Percentiles rank a stretch among this genome's conserved stretches.
These are phyloP conservation scores for Sclerotinia spermophila DNA, from an alignment of 2,329 filamentous ascomycete species.

Conservation along the genomic window DNA sequence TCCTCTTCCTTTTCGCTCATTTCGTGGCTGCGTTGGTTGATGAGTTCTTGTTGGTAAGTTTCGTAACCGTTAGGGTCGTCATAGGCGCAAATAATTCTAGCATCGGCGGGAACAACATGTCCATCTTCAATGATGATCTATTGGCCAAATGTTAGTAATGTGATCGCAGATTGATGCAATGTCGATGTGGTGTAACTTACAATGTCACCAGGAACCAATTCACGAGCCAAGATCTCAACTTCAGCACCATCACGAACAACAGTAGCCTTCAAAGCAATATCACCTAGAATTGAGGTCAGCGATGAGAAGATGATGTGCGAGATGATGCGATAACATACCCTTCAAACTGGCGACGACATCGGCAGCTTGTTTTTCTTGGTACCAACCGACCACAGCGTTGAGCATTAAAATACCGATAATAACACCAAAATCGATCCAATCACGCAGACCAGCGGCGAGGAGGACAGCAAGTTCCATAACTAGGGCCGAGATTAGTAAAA, in stretches of 20 bases:
- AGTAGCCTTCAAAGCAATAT: constrained; percentile 70
- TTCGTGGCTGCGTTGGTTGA: constrained; percentile 56
- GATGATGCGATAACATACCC: constrained; percentile 25
- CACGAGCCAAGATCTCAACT: constrained; percentile 67
- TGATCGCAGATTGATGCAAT: not conserved
- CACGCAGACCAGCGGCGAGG: constrained; percentile 68
- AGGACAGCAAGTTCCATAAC: constrained; percentile 76
- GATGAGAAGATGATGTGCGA: not conserved
- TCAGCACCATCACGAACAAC: constrained; percentile 66
- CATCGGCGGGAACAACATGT: constrained; percentile 65
- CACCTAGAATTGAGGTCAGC: constrained; percentile 44
- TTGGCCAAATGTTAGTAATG: not conserved
- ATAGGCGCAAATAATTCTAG: constrained; percentile 70
- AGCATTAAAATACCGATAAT: constrained; percentile 72
- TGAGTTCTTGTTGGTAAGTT: constrained; percentile 62
- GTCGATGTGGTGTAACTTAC: constrained; percentile 44
- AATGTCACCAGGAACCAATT: constrained; percentile 73
- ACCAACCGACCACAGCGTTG: constrained; percentile 75
- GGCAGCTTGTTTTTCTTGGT: constrained; percentile 76
- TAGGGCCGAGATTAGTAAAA: constrained; percentile 35
- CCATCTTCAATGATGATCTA: constrained; percentile 70
- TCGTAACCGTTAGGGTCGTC: constrained; percentile 63
- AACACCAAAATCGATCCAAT: constrained; percentile 76
- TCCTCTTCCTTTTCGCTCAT: constrained; percentile 54
- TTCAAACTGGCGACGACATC: constrained; percentile 72